Evolutionary conservation across 176 grass and related monocot genomes (phyloP).

Genomic region (Hordeum marinum): DNA sequence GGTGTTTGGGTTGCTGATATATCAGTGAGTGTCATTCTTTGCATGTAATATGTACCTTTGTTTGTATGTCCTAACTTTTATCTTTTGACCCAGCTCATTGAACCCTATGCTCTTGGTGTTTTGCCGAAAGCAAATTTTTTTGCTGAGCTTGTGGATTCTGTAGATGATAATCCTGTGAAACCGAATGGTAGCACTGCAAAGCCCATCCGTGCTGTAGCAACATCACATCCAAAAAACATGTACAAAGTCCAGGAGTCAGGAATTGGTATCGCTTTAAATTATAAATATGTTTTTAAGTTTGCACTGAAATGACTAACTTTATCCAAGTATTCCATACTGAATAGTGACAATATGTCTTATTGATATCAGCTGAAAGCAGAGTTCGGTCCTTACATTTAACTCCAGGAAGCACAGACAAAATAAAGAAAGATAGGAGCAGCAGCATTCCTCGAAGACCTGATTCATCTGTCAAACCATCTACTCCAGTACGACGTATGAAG

Average conservation of each 20-base stretch:
- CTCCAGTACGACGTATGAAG: slow-evolving; percentile 40
- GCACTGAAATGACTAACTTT: slow-evolving; percentile 7
- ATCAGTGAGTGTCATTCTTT: slow-evolving; percentile 57
- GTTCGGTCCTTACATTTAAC: slow-evolving; percentile 30
- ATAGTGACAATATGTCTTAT: not conserved
- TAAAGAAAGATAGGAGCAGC: slow-evolving; percentile 47
- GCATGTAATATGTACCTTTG: not conserved
- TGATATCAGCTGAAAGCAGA: slow-evolving; percentile 43
- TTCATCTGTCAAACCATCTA: slow-evolving; percentile 55
- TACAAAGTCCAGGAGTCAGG: slow-evolving; percentile 40
- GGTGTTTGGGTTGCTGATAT: slow-evolving; percentile 97
- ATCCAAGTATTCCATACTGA: not conserved
- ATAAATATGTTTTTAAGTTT: slow-evolving; percentile 14
- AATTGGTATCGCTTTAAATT: slow-evolving; percentile 31
- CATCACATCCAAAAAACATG: slow-evolving; percentile 31
- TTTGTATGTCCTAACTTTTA: slow-evolving; percentile 27
- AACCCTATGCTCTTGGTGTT: slow-evolving; percentile 90
- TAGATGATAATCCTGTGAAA: slow-evolving; percentile 51
- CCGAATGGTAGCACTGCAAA: slow-evolving; percentile 28
- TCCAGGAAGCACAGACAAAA: slow-evolving; percentile 34
- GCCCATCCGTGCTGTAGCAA: slow-evolving; percentile 24
- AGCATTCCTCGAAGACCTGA: slow-evolving; percentile 40
- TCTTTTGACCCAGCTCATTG: slow-evolving; percentile 67
- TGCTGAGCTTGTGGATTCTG: slow-evolving; percentile 44
- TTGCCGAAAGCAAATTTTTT: slow-evolving; percentile 55